Evolutionary conservation across 202 grass and related monocot species (phyloP).

Genomic region (Saccharum hybrid): DNA sequence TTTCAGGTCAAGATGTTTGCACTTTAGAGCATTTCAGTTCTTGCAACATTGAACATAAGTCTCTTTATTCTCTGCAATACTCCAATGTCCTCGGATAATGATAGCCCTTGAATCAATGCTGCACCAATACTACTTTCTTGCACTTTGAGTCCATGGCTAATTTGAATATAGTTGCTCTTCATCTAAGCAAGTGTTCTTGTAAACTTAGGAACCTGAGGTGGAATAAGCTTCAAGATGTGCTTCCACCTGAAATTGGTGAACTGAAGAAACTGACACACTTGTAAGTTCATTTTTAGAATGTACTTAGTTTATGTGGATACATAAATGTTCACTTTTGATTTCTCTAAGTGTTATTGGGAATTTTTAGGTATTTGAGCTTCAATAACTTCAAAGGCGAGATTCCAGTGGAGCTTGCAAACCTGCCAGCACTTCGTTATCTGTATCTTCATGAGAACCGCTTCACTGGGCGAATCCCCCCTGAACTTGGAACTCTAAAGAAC

Average conservation of each 20-base stretch:
- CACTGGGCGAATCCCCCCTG: slow-evolving; percentile 73
- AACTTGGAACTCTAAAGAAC: slow-evolving; percentile 80
- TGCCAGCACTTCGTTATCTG: slow-evolving; percentile 84
- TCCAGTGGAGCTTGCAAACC: slow-evolving; percentile 86
- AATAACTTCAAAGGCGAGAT: slow-evolving; percentile 98
- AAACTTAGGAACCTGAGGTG: slow-evolving; percentile 89
- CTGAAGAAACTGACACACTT: slow-evolving; percentile 88
- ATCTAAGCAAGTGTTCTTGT: slow-evolving; percentile 30
- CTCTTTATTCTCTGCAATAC: neutral
- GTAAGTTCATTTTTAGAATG: slow-evolving; percentile 56
- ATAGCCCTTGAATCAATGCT: neutral
- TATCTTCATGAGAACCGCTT: slow-evolving; percentile 89
- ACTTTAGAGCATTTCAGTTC: slow-evolving; percentile 14
- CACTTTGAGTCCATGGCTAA: slow-evolving; percentile 15
- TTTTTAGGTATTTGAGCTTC: slow-evolving; percentile 91
- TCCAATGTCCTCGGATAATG: neutral
- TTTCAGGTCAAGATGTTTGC: slow-evolving; percentile 8
- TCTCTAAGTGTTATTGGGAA: slow-evolving; percentile 24
- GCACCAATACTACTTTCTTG: neutral
- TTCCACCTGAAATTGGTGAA: slow-evolving; percentile 92
- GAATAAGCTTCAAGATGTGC: slow-evolving; percentile 98
- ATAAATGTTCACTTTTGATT: slow-evolving; percentile 18
- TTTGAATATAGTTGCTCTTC: slow-evolving; percentile 33
- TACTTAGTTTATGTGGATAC: slow-evolving; percentile 25
- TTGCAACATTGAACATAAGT: slow-evolving; percentile 6